phyloP scores from a whole-genome alignment of 257 asterid genomes.

The Lithospermum erythrorhizon region DNA sequence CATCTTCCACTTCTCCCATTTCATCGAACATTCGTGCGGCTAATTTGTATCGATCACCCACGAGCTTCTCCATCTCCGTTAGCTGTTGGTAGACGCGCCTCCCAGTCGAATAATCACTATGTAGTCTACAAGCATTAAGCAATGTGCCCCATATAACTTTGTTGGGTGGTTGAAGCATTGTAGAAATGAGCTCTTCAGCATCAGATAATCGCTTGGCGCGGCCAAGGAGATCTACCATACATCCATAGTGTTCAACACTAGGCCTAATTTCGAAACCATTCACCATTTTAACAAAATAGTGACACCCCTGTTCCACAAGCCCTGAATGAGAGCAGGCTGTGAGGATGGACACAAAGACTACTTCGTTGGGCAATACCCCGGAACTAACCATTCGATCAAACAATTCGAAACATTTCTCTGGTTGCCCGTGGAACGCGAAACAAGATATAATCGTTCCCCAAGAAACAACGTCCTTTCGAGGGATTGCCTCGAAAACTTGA shows the following conservation, averaged over 20 bases:
- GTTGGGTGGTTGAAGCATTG: constrained; percentile 18
- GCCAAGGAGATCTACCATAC: constrained; percentile 27
- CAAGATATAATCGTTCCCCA: constrained; percentile 25
- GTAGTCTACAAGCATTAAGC: constrained; percentile 18
- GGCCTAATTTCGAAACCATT: constrained; percentile 15
- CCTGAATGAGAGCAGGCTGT: constrained; percentile 27
- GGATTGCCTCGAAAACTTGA: constrained; percentile 13
- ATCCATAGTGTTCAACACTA: constrained; percentile 24
- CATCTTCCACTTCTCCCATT: constrained; percentile 6
- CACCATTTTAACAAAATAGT: constrained; percentile 17
- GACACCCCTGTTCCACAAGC: constrained; percentile 12
- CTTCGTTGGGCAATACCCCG: constrained; percentile 12
- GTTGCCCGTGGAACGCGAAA: constrained; percentile 16
- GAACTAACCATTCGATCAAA: constrained; percentile 15
- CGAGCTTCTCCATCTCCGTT: constrained; percentile 8
- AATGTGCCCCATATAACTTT: constrained; percentile 21
- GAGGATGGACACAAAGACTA: constrained; percentile 17
- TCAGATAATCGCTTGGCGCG: constrained; percentile 17
- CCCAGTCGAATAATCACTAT: constrained; percentile 16
- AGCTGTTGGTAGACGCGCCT: constrained; percentile 7
- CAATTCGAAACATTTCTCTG: constrained; percentile 16
- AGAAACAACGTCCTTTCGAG: constrained; percentile 17
- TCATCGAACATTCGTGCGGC: constrained; percentile 14
- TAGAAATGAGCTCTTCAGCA: constrained; percentile 17
- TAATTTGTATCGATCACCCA: constrained; percentile 16